Evolutionary conservation across 2,329 filamentous ascomycete genomes (phyloP).

Genomic region (Talaromyces sp.): DNA sequence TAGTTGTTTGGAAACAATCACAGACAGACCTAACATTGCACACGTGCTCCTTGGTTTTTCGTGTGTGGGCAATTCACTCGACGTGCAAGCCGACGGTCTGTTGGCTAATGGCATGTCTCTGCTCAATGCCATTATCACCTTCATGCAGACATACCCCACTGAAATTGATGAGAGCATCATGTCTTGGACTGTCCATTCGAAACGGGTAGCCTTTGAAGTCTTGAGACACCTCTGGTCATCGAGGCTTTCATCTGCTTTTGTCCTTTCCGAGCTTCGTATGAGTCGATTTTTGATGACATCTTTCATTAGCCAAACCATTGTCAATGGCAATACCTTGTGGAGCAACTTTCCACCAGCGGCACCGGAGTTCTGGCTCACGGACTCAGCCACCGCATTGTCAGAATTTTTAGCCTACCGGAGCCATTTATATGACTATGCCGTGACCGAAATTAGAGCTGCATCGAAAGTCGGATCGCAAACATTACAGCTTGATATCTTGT

Average conservation of each 20-base stretch:
- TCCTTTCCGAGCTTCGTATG: slow-evolving; percentile 71
- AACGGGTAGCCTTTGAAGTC: slow-evolving; percentile 64
- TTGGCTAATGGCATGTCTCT: slow-evolving; percentile 70
- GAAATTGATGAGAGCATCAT: slow-evolving; percentile 55
- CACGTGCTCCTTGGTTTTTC: slow-evolving; percentile 86
- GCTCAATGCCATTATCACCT: slow-evolving; percentile 72
- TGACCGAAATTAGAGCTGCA: slow-evolving; percentile 74
- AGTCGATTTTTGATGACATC: slow-evolving; percentile 76
- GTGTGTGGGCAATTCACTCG: slow-evolving; percentile 65
- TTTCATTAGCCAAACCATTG: slow-evolving; percentile 64
- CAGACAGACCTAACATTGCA: slow-evolving; percentile 76
- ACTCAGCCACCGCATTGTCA: slow-evolving; percentile 63
- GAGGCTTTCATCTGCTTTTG: slow-evolving; percentile 66
- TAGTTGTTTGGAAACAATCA: slow-evolving; percentile 67
- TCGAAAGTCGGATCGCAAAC: slow-evolving; percentile 65
- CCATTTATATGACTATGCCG: slow-evolving; percentile 75
- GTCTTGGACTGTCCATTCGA: slow-evolving; percentile 64
- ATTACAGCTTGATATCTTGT: slow-evolving; percentile 60
- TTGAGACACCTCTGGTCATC: slow-evolving; percentile 79
- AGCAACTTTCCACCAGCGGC: slow-evolving; percentile 58
- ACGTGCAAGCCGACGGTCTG: slow-evolving; percentile 60
- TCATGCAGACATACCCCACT: slow-evolving; percentile 65
- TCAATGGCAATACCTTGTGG: slow-evolving; percentile 66
- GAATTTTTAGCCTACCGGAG: slow-evolving; percentile 75
- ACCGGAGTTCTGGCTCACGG: slow-evolving; percentile 62